Percentiles rank a stretch among this genome's conserved stretches.
phyloP scores from a whole-genome alignment of 129 eudicot genomes.

The Chrysanthemum makinoi region DNA sequence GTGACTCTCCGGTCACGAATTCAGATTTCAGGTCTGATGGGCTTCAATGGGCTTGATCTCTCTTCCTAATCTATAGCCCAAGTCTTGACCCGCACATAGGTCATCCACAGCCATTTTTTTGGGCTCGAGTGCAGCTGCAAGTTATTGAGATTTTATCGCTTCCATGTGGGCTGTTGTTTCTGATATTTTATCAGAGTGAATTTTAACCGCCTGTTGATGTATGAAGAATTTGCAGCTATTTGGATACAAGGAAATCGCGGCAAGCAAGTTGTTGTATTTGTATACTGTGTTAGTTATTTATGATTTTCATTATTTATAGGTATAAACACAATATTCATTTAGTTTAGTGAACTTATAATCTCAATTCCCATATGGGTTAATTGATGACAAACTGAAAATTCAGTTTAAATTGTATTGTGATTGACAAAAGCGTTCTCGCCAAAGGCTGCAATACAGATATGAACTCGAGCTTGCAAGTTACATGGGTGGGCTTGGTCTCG shows the following conservation, averaged over 20 bases:
- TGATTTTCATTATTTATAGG: slow-evolving; percentile 20
- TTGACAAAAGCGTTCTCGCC: slow-evolving; percentile 1
- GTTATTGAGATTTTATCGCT: slow-evolving; percentile 15
- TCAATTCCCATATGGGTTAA: slow-evolving; percentile 11
- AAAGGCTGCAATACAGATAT: too few relatives aligned
- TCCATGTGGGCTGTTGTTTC: slow-evolving; percentile 1
- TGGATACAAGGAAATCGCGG: slow-evolving; percentile 2
- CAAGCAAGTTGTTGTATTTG: slow-evolving; percentile 32
- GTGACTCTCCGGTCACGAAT: slow-evolving; percentile 66
- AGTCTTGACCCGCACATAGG: slow-evolving; percentile 13
- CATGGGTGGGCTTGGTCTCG: too few relatives aligned
- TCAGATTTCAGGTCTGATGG: slow-evolving; percentile 82
- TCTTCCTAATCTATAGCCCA: slow-evolving; percentile 4
- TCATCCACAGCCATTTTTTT: slow-evolving; percentile 37
- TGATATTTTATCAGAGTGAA: slow-evolving; percentile 5
- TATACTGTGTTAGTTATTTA: slow-evolving; percentile 18
- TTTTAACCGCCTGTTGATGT: slow-evolving; percentile 8
- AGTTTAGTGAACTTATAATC: slow-evolving; percentile 15
- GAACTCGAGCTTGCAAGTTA: too few relatives aligned
- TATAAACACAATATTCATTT: not conserved
- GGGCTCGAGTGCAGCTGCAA: slow-evolving; percentile 28
- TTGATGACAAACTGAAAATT: slow-evolving; percentile 21
- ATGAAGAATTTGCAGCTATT: slow-evolving; percentile 15
- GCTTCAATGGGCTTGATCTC: slow-evolving; percentile 71
- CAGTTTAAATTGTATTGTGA: not conserved